Base-by-base conservation (phyloP, 1,284 basidiomycete genomes). In the Earliella scabrosa region DNA sequence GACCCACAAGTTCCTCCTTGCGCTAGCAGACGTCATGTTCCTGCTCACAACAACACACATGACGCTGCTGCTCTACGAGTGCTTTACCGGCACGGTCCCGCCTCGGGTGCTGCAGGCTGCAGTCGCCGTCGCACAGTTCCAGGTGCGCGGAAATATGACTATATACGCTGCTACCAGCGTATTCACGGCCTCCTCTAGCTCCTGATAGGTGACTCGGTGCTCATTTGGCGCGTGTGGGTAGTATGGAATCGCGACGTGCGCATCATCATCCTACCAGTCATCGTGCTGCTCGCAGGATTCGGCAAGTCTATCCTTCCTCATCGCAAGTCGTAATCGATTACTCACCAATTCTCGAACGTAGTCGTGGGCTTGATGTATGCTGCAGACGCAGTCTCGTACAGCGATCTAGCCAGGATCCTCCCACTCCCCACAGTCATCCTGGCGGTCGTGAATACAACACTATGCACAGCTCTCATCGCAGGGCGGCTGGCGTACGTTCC, bases 141-240 rank as follows among this genome's bases (percentile, higher is more conserved):
- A 52, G 27, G 50, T 52, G 9, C 4, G 50, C 40, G 21, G 4
- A 14, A 8, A 4, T 14, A 13, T 9, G 7, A 9, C 35, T 31
- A 31, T 31, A 13, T 6, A 31, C 21, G 16, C 14, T 14, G 18
- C 29, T 20, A 34, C 10, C 35, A 9, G 16, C 35, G n/a, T 18
- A 39, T 20, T 39, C 16, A 8, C 18, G n/a, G 18, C 8, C 14
- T 4, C 3, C 13, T 23, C 18, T n/a, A 58, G 56, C 27, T 45
- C 7, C 29, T 39, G 11, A 29, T 52, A 3, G 46, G 51, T 11
- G 51, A 53, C 38, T 16, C 40, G 2, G 46, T 58, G 13, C 29
- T 53, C 5, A 45, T 58, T 18, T 58, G 56, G 50, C 34, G 56
- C 10, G 51, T 58, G 5, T 58, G 56, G 56, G 52, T 54, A 4